Percentiles rank a stretch among this genome's conserved stretches.
phyloP scores from a whole-genome alignment of 768 basidiomycete species.

The Leucogyrophana mollusca region DNA sequence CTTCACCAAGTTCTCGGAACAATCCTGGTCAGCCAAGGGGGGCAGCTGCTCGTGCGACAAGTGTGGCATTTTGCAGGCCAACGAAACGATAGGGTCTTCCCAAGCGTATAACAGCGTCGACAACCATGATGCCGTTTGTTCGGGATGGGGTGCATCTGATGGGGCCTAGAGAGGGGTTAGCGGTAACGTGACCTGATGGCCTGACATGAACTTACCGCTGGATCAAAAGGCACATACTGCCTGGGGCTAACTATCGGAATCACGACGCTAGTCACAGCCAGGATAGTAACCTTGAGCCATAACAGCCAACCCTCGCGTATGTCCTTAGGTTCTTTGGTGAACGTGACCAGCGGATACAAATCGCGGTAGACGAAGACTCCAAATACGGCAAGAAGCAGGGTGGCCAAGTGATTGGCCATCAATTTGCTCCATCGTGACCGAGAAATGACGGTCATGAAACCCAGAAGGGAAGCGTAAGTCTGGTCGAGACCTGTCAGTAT shows the following conservation, averaged over 20 bases:
- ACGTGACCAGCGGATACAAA: slow-evolving; percentile 59
- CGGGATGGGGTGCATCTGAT: slow-evolving; percentile 29
- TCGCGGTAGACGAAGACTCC: slow-evolving; percentile 55
- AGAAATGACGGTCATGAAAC: not conserved
- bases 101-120: slow-evolving; percentile 44
- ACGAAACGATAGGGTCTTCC: slow-evolving; percentile 49
- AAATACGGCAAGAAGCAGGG: slow-evolving; percentile 47
- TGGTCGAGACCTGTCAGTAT: not conserved
- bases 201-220: slow-evolving; percentile 15
- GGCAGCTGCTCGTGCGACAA: slow-evolving; percentile 43
- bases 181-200: not conserved
- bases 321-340: slow-evolving; percentile 49
- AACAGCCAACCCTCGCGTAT: slow-evolving; percentile 43
- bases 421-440: slow-evolving; percentile 33
- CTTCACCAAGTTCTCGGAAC: slow-evolving; percentile 31
- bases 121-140: slow-evolving; percentile 39
- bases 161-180: slow-evolving; percentile 16
- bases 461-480: not conserved
- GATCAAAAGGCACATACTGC: slow-evolving; percentile 57
- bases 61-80: slow-evolving; percentile 43
- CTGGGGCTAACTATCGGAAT: slow-evolving; percentile 58
- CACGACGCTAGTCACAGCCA: slow-evolving; percentile 42
- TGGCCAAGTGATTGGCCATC: slow-evolving; percentile 44
- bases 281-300: slow-evolving; percentile 52
- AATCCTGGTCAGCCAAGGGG: slow-evolving; percentile 48